Evolutionary conservation across 108 stramenopile species (phyloP), one percentile per base, ranked within the genome.

Genomic region (Conticribra weissflogii): DNA sequence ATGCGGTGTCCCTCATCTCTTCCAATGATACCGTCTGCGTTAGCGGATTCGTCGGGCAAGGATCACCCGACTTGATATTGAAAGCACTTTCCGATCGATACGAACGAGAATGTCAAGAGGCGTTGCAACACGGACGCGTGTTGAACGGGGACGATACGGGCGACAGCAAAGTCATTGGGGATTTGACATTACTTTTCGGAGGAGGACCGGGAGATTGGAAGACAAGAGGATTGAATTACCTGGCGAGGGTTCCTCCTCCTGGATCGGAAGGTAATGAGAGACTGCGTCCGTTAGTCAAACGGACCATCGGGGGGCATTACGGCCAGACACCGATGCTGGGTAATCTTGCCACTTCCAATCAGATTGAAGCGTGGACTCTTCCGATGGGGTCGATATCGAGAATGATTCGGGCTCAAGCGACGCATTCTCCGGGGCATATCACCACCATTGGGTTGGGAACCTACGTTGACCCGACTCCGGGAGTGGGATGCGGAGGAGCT

Each of bases 361-460:
- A 86, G 62, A 82, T 89, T 18, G 89, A 94, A 44, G 90, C 87
- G 4, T 91, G 87, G 84, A 86, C 83, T 23, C 51, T 94, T 3
- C 93, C 93, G 0, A 74, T 92, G 84, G 89, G 93, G 2, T 78
- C 82, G 9, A 82, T 94, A 29, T 79, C 83, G 30, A 70, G 90
- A 61, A 91, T 94, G 93, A 81, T 94, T 58, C 88, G 93, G 15
- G 81, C 85, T 18, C 83, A 84, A 31, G 83, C 93, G 3, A 88
- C 87, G 3, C 86, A 89, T 49, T 84, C 82, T 41, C 93, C 93
- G 16, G 93, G 93, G 18, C 89, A 90, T 59, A 84, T 91, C 33
- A 94, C 89, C 19, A 84, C 73, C 19, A 78, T 94, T 44, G 93
- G 93, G 12, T 59, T 89, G 16, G 90, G 93, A 8, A 91, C 93